Evolutionary conservation across 2,329 filamentous ascomycete species (phyloP).

Genomic region (Escovopsis sp.): DNA sequence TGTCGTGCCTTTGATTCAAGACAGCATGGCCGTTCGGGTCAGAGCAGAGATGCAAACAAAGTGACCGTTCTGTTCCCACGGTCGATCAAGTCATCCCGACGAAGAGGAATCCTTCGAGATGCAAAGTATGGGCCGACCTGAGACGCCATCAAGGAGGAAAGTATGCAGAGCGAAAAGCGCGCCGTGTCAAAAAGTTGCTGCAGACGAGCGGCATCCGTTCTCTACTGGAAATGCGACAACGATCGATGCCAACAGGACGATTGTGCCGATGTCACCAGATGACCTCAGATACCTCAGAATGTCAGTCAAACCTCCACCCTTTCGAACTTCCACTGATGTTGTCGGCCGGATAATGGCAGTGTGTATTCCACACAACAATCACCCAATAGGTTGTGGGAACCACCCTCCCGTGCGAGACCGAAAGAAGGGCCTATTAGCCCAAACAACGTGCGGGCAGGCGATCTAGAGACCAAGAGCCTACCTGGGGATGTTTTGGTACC

Average conservation of each 20-base stretch:
- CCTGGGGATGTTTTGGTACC: no score
- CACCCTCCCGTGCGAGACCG: neutral
- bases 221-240: neutral
- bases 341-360: conserved; percentile 4
- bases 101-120: neutral
- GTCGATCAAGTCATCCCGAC: neutral
- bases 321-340: neutral
- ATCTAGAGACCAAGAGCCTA: no score
- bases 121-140: neutral
- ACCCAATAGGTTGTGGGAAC: neutral
- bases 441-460: no score
- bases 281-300: conserved; percentile 7
- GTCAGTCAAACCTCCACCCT: conserved; percentile 2
- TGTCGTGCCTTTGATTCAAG: neutral
- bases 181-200: neutral
- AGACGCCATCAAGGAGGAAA: neutral
- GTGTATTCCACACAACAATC: conserved; percentile 9
- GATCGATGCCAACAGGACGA: neutral
- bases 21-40: neutral
- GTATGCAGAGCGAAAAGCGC: neutral
- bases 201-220: neutral
- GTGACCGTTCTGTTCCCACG: neutral
- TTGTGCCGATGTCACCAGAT: conserved; percentile 4
- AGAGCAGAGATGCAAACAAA: neutral
- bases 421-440: no score